Conservation (phyloP, 345 rosid species). For the Pelargonium nanum region DNA sequence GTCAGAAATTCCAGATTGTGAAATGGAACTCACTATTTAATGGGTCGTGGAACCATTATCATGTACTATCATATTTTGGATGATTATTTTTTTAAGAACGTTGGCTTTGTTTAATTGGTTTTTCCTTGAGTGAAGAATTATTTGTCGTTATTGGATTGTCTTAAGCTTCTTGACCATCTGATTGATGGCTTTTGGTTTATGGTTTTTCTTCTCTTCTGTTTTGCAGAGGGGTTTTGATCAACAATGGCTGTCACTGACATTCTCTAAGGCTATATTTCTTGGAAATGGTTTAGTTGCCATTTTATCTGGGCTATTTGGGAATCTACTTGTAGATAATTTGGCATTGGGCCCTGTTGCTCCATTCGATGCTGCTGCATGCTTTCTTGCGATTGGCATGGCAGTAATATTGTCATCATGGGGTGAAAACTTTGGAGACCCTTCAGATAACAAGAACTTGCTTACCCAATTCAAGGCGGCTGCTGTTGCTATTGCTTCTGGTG, state of each 20-base stretch:
- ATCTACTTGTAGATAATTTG: slow-evolving; percentile 64
- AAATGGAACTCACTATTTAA: no score
- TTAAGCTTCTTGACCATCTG: neutral
- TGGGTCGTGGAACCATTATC: no score
- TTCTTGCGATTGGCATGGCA: slow-evolving; percentile 90
- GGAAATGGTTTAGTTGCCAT: slow-evolving; percentile 93
- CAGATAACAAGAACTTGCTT: slow-evolving; percentile 85
- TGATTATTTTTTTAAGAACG: no score
- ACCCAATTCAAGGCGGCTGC: slow-evolving; percentile 91
- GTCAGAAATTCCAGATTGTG: no score
- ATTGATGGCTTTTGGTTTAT: neutral
- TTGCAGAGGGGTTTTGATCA: slow-evolving; percentile 79
- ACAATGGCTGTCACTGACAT: slow-evolving; percentile 83
- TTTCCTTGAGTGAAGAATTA: neutral
- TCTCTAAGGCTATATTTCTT: slow-evolving; percentile 90
- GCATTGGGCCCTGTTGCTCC: slow-evolving; percentile 92
- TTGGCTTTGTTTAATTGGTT: no score
- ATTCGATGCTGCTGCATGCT: slow-evolving; percentile 89
- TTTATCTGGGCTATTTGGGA: slow-evolving; percentile 72
- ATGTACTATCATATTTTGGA: no score
- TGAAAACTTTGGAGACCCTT: slow-evolving; percentile 82
- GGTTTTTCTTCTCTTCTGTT: slow-evolving; percentile 8
- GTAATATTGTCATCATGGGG: slow-evolving; percentile 71
- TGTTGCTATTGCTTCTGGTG: slow-evolving; percentile 90
- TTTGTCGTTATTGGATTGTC: neutral